Percentiles rank a stretch among this genome's conserved stretches.
These are phyloP conservation scores for Botryotinia narcissicola DNA, from an alignment of 2,329 filamentous ascomycete genomes.

Conservation along the genomic window DNA sequence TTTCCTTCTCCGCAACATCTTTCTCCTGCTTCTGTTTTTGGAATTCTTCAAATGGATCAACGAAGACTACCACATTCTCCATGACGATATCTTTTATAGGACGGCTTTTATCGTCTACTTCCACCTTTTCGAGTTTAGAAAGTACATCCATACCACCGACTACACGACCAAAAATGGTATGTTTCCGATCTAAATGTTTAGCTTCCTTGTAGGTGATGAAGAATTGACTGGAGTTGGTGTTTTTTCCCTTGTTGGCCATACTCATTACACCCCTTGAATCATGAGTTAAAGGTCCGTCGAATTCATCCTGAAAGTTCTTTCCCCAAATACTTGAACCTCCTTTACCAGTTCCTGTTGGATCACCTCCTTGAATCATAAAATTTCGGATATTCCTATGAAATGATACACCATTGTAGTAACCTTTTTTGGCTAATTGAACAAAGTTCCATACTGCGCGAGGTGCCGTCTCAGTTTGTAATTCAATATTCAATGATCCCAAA, in stretches of 20 bases:
- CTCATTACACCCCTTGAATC: slow-evolving; percentile 74
- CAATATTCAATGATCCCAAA: slow-evolving; percentile 79
- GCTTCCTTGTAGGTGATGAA: slow-evolving; percentile 88
- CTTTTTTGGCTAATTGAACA: slow-evolving; percentile 78
- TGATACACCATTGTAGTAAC: slow-evolving; percentile 79
- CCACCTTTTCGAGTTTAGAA: slow-evolving; percentile 71
- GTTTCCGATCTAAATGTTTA: slow-evolving; percentile 87
- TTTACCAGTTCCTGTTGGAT: slow-evolving; percentile 86
- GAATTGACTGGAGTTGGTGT: slow-evolving; percentile 93
- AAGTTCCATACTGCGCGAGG: slow-evolving; percentile 98
- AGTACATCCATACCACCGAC: slow-evolving; percentile 74
- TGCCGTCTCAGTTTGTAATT: slow-evolving; percentile 86
- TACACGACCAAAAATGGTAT: slow-evolving; percentile 91
- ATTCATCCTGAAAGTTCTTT: slow-evolving; percentile 90
- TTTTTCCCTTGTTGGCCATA: slow-evolving; percentile 99
- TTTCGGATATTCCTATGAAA: slow-evolving; percentile 94
- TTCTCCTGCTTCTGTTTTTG: slow-evolving; percentile 67
- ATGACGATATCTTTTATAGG: slow-evolving; percentile 79
- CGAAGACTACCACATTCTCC: slow-evolving; percentile 77
- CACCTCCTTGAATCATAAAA: slow-evolving; percentile 98
- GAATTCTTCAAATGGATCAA: slow-evolving; percentile 96
- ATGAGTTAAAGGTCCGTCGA: slow-evolving; percentile 86
- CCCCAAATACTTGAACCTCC: slow-evolving; percentile 93
- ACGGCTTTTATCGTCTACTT: slow-evolving; percentile 71
- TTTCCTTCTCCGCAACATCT: slow-evolving; percentile 56